Evolutionary conservation across 768 basidiomycete genomes (phyloP).

Genomic region (Plicaturopsis crispa): DNA sequence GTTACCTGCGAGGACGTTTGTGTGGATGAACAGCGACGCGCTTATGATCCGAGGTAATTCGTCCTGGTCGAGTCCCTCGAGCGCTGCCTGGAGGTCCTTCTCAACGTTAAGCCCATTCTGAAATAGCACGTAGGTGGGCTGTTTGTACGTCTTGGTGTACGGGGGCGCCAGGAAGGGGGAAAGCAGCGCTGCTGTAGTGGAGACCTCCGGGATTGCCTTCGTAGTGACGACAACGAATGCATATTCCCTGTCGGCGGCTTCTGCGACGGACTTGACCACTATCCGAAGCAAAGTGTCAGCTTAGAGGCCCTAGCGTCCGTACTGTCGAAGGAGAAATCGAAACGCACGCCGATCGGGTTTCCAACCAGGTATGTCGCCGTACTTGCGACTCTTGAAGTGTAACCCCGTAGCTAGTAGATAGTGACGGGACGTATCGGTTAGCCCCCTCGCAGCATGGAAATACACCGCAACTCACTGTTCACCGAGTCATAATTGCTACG

Average conservation of each 20-base stretch:
- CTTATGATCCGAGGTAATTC: conserved; percentile 48
- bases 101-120: conserved; percentile 76
- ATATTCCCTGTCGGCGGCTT: conserved; percentile 56
- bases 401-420: conserved; percentile 47
- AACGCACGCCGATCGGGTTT: conserved; percentile 57
- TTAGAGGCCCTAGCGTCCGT: too few relatives aligned
- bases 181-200: conserved; percentile 48
- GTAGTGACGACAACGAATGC: conserved; percentile 61
- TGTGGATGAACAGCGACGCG: conserved; percentile 45
- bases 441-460: too few relatives aligned
- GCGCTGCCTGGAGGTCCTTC: conserved; percentile 49
- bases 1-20: conserved; percentile 39
- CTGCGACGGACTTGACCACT: conserved; percentile 54
- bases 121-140: conserved; percentile 54
- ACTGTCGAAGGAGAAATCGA: too few relatives aligned
- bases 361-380: conserved; percentile 51
- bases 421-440: too few relatives aligned
- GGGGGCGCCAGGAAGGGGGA: conserved; percentile 42
- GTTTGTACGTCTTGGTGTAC: conserved; percentile 36
- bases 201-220: conserved; percentile 64
- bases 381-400: conserved; percentile 49
- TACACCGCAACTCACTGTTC: conserved; percentile 34
- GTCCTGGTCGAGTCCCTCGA: conserved; percentile 31
- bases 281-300: too few relatives aligned
- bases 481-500: conserved; percentile 58